These are phyloP conservation scores for Mortierella sp. DNA, from an alignment of 371 early-diverging fungal species.

Conservation along the genomic window DNA sequence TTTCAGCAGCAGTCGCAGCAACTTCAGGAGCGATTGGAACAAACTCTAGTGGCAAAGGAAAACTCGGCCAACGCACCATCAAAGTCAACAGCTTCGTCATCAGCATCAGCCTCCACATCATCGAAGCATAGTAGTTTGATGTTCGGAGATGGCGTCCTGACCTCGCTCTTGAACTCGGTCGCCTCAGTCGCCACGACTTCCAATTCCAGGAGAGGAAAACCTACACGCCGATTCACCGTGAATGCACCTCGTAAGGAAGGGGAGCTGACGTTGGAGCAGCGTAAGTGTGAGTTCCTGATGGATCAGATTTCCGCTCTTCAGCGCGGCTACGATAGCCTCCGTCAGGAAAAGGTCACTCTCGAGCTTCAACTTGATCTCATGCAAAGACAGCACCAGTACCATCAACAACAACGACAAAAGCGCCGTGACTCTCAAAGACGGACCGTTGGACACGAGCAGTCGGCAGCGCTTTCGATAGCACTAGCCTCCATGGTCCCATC, in stretches of 20 bases:
- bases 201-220: constrained; percentile 16
- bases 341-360: constrained; percentile 49
- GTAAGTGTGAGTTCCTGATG: constrained; percentile 52
- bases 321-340: constrained; percentile 44
- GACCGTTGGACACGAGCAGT: constrained; percentile 37
- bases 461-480: constrained; percentile 18
- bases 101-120: constrained; percentile 4
- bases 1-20: constrained; percentile 40
- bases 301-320: constrained; percentile 49
- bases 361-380: constrained; percentile 51
- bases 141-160: constrained; percentile 20
- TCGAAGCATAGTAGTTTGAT: constrained; percentile 29
- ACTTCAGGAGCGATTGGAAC: constrained; percentile 23
- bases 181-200: constrained; percentile 35
- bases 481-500: constrained; percentile 25
- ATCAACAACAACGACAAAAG: constrained; percentile 51
- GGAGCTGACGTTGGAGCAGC: constrained; percentile 44
- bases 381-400: constrained; percentile 51
- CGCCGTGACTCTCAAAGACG: constrained; percentile 41
- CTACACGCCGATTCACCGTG: constrained; percentile 46
- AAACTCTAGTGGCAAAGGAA: no score
- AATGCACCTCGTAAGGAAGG: constrained; percentile 41
- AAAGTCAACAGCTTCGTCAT: constrained; percentile 3
- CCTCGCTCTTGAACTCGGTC: constrained; percentile 38
- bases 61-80: constrained; percentile 7